Percentiles rank a stretch among this genome's conserved stretches.
Evolutionary conservation across 2,329 filamentous ascomycete species (phyloP).

Genomic region (Stachybotrys elegans): DNA sequence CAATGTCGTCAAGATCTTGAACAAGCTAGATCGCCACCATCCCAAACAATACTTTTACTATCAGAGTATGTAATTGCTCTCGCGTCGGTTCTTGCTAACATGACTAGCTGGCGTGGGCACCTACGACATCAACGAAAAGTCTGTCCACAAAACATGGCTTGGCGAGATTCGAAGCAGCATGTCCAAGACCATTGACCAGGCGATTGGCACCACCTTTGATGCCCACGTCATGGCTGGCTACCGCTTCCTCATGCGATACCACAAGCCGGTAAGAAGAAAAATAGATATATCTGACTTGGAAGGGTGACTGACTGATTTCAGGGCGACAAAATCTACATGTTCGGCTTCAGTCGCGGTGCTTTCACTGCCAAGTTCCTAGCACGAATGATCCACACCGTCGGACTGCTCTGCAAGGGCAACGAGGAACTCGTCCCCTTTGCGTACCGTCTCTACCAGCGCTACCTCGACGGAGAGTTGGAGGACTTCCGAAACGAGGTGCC

Average conservation of each 20-base stretch:
- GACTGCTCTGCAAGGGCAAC: constrained; percentile 44
- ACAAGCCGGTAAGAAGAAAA: constrained; percentile 21
- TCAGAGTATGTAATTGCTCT: constrained; percentile 29
- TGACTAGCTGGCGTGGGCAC: constrained; percentile 36
- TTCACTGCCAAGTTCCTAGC: constrained; percentile 49
- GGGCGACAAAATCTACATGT: constrained; percentile 48
- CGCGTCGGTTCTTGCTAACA: not conserved
- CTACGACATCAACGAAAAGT: constrained; percentile 32
- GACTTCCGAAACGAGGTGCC: not conserved
- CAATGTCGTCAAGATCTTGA: constrained; percentile 47
- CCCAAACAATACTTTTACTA: constrained; percentile 44
- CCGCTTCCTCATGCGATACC: constrained; percentile 44
- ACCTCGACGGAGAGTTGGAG: constrained; percentile 31
- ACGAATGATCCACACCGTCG: constrained; percentile 44
- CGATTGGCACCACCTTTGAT: constrained; percentile 36
- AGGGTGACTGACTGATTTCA: constrained; percentile 10
- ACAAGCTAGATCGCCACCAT: constrained; percentile 38
- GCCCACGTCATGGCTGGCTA: constrained; percentile 43
- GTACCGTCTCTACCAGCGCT: constrained; percentile 37
- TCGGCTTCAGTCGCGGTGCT: constrained; percentile 48
- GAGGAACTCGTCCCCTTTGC: constrained; percentile 50
- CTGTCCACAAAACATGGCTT: constrained; percentile 27
- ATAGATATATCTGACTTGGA: accelerated
- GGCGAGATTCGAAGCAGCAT: constrained; percentile 24
- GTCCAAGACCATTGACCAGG: constrained; percentile 31